Conservation (phyloP, 2,329 filamentous ascomycete genomes). For the Paecilomyces formosus region DNA sequence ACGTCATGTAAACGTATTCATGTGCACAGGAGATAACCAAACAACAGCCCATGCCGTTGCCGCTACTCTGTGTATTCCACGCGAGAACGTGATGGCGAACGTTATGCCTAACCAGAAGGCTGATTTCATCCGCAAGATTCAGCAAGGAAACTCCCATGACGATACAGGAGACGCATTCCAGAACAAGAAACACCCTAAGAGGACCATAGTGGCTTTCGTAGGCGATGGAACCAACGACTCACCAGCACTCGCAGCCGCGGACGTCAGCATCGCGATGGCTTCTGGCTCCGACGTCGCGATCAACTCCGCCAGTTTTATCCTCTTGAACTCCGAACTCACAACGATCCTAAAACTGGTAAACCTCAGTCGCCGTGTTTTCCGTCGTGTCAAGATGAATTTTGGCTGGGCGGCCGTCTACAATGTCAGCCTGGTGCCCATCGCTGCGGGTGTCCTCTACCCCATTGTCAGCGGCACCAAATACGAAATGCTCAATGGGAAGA, state of each 20-base stretch:
- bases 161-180: conserved; percentile 51
- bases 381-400: conserved; percentile 77
- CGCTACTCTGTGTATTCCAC: conserved; percentile 63
- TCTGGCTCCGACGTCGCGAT: conserved; percentile 78
- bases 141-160: conserved; percentile 31
- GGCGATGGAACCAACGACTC: conserved; percentile 85
- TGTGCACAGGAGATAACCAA: conserved; percentile 88
- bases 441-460: conserved; percentile 70
- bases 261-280: conserved; percentile 76
- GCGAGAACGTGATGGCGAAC: conserved; percentile 71
- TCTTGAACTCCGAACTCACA: conserved; percentile 63
- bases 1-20: conserved; percentile 69
- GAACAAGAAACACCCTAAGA: conserved; percentile 13
- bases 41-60: conserved; percentile 78
- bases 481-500: conserved; percentile 24
- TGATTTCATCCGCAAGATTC: conserved; percentile 32
- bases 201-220: conserved; percentile 68
- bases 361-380: conserved; percentile 65
- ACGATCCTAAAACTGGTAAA: conserved; percentile 66
- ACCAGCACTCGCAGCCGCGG: conserved; percentile 69
- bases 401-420: conserved; percentile 82
- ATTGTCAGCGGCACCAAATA: conserved; percentile 36
- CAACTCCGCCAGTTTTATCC: conserved; percentile 72
- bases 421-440: conserved; percentile 66
- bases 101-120: conserved; percentile 77